Percentiles rank a stretch among this genome's conserved stretches.
Conservation (phyloP, 208 protist genomes). For the Trichomonas vaginalis region DNA sequence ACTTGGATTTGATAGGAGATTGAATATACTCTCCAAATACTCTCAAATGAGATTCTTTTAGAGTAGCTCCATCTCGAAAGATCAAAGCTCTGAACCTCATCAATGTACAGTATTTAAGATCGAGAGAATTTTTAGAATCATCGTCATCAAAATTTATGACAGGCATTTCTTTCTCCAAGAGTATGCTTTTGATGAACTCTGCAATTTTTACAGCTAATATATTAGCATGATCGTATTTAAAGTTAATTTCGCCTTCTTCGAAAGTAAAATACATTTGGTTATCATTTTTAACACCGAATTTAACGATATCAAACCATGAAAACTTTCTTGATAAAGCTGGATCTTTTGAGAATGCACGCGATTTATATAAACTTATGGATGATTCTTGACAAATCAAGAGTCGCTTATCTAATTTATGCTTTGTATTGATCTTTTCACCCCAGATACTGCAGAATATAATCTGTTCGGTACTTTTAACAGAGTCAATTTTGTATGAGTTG, state of each 20-base stretch:
- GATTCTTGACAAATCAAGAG: not conserved
- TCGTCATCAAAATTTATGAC: not conserved
- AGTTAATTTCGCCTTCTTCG: not conserved
- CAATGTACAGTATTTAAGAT: not conserved
- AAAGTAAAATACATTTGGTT: not conserved
- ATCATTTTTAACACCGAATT: not conserved
- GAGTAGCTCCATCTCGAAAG: not conserved
- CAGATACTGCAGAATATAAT: not conserved
- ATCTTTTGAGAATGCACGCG: not conserved
- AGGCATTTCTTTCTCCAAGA: not conserved
- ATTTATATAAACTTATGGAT: not conserved
- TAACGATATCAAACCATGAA: not conserved
- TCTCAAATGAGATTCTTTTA: not conserved
- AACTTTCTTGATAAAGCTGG: not conserved
- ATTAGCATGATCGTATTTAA: not conserved
- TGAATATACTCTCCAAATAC: not conserved
- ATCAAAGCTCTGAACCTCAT: not conserved
- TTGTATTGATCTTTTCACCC: not conserved
- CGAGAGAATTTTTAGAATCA: not conserved
- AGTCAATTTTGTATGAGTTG: not conserved
- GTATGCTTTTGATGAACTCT: not conserved
- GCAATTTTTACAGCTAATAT: not conserved
- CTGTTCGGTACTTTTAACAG: not conserved
- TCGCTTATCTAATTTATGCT: not conserved
- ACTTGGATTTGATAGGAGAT: not conserved